phyloP scores from a whole-genome alignment of 768 basidiomycete genomes.

The Ramaria rubella region DNA sequence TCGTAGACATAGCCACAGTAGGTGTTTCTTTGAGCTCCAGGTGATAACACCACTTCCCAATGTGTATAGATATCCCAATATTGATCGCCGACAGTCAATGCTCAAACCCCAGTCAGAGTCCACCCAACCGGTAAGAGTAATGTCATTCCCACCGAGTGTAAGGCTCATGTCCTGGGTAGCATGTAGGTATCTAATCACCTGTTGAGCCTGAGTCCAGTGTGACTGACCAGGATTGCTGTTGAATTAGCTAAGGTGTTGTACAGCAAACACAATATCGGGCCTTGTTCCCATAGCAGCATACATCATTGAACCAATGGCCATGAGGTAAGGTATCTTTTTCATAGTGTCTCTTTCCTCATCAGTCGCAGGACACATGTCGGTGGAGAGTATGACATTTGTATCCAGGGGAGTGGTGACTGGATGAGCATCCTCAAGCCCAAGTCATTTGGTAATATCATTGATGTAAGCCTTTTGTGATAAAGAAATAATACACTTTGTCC shows the following conservation, averaged over 20 bases:
- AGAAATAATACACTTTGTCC: constrained; percentile 11
- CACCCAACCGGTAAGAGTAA: constrained; percentile 10
- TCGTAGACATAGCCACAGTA: constrained; percentile 26
- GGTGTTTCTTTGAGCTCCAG: constrained; percentile 29
- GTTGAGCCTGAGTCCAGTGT: constrained; percentile 22
- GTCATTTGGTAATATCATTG: constrained; percentile 21
- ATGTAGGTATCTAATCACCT: constrained; percentile 20
- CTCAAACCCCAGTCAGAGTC: constrained; percentile 28
- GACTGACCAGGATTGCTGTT: constrained; percentile 18
- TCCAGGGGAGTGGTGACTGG: constrained; percentile 28
- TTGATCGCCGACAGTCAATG: constrained; percentile 23
- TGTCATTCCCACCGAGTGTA: constrained; percentile 12
- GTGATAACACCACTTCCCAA: constrained; percentile 18
- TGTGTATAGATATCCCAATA: constrained; percentile 27
- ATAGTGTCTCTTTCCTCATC: constrained; percentile 1
- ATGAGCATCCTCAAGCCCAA: constrained; percentile 21
- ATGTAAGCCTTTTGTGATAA: constrained; percentile 28
- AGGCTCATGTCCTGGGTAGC: constrained; percentile 12
- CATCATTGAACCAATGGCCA: constrained; percentile 25
- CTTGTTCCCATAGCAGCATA: constrained; percentile 16
- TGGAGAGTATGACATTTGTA: not conserved
- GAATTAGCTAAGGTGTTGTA: constrained; percentile 18
- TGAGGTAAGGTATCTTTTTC: constrained; percentile 10
- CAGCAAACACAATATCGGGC: constrained; percentile 17
- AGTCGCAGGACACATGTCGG: not conserved